Conservation (phyloP, 2,329 filamentous ascomycete species). For the Didymella lethalis region DNA sequence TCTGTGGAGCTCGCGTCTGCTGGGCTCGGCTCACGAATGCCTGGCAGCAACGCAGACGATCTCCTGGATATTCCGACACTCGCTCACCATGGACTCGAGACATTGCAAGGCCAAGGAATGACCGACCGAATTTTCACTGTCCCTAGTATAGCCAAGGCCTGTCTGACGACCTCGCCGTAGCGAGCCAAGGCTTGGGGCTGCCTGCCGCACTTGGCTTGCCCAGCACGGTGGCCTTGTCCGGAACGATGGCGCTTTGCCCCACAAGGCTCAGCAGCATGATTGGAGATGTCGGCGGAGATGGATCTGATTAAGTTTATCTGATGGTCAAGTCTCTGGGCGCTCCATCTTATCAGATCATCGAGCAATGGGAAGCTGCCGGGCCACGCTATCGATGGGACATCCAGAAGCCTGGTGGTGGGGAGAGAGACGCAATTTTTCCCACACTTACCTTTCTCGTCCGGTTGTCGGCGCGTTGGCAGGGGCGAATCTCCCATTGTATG, state of each 20-base stretch:
- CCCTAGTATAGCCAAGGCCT: slow-evolving; percentile 11
- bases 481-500: slow-evolving; percentile 10
- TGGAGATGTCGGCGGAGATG: slow-evolving; percentile 18
- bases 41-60: slow-evolving; percentile 11
- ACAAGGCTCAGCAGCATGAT: slow-evolving; percentile 9
- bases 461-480: slow-evolving; percentile 31
- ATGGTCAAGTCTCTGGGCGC: slow-evolving; percentile 31
- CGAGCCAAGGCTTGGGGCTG: slow-evolving; percentile 21
- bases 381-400: slow-evolving; percentile 24
- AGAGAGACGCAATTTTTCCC: slow-evolving; percentile 32
- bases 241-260: slow-evolving; percentile 10
- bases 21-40: slow-evolving; percentile 8
- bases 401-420: slow-evolving; percentile 35
- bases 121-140: slow-evolving; percentile 20
- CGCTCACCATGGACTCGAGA: background rate
- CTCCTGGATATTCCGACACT: slow-evolving; percentile 14
- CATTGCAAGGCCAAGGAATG: slow-evolving; percentile 15
- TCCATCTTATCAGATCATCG: slow-evolving; percentile 44
- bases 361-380: slow-evolving; percentile 23
- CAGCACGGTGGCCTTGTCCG: slow-evolving; percentile 19
- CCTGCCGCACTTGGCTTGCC: slow-evolving; percentile 21
- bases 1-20: background rate
- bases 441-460: slow-evolving; percentile 31
- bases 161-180: background rate
- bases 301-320: slow-evolving; percentile 38